Conservation (phyloP, 352 stramenopile species). For the Globisporangium parvum region DNA sequence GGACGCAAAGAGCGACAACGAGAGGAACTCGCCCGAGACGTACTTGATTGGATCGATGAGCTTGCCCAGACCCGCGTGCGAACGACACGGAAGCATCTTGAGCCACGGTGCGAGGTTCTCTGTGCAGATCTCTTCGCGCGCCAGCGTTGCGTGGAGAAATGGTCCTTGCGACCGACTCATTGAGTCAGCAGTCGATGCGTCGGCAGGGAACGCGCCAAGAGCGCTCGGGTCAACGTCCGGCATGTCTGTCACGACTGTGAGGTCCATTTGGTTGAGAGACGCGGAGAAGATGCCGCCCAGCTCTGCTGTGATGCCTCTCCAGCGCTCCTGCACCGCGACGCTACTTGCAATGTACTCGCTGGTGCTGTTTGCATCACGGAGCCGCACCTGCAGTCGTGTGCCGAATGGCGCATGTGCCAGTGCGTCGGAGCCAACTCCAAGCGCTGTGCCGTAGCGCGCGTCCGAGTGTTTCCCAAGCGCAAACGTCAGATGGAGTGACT, state of each 20-base stretch:
- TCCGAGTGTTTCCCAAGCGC: conserved; percentile 51
- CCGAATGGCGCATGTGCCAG: conserved; percentile 51
- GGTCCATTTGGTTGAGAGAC: conserved; percentile 77
- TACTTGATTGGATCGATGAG: conserved; percentile 72
- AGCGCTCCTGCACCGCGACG: conserved; percentile 26
- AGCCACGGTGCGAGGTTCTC: conserved; percentile 88
- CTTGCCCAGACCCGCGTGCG: conserved; percentile 46
- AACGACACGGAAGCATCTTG: conserved; percentile 81
- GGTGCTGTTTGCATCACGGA: conserved; percentile 15
- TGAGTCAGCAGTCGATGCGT: not conserved
- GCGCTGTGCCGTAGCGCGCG: conserved; percentile 32
- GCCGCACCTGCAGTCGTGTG: conserved; percentile 46
- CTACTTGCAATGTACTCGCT: conserved; percentile 8
- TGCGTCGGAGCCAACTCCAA: conserved; percentile 7
- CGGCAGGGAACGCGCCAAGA: conserved; percentile 13
- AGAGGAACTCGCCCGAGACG: conserved; percentile 66
- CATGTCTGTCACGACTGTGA: conserved; percentile 26
- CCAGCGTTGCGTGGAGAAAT: conserved; percentile 60
- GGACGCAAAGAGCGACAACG: conserved; percentile 45
- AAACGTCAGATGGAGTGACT: conserved; percentile 67
- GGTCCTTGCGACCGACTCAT: not conserved
- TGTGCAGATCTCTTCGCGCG: conserved; percentile 80
- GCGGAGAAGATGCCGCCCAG: conserved; percentile 79
- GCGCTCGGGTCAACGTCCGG: conserved; percentile 15
- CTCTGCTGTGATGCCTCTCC: conserved; percentile 64